Base-by-base conservation (phyloP, 2,329 filamentous ascomycete genomes). In the Cordyceps cateniannulata region DNA sequence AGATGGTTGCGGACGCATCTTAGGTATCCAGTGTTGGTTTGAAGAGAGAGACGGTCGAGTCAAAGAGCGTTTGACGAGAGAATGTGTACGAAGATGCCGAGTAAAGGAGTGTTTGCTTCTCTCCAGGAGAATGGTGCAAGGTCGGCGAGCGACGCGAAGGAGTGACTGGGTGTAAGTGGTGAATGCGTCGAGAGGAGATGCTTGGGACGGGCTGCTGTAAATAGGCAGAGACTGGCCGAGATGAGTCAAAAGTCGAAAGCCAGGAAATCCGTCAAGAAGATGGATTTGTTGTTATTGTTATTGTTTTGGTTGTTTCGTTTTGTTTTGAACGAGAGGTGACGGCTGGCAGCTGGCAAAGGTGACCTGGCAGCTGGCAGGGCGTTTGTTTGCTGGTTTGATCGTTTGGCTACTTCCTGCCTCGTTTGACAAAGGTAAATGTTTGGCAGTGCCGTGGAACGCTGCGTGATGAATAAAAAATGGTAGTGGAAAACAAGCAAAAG, bases 1-100 rank as follows among this genome's bases (percentile, higher is more conserved):
- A 45, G 64, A 70, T 48, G 60, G 67, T 49, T 54, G 20, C 29
- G 48, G 27, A 22, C 44, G 22, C 58, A 62, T 64, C 24, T 25
- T 62, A 42, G 16, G 29, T 9, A 27, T 25, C 16, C 2, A 5
- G 29, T 24, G 16, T n/a, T 22, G 5, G 24, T 32, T 42, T 42
- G 20, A 14, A 47, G 20, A 45, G 18, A 16, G 38, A 51, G 45
- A 25, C 2, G 14, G 32, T 35, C 32, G 35, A 12, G 35, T 24
- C 18, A 18, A 42, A 6, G 42, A 22, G 42, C n/a, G 42, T 32
- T 18, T 25, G 44, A 25, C 24, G 20, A 47, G 44, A 47, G 44
- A 47, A 24, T 10, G 3, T 16, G 22, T 5, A 5, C 7, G 24
- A 18, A 32, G 32, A 18, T 10, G 25, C 20, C 18, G 7, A 14